phyloP scores from a whole-genome alignment of 768 basidiomycete genomes.

The Sporobolomyces phaffii region DNA sequence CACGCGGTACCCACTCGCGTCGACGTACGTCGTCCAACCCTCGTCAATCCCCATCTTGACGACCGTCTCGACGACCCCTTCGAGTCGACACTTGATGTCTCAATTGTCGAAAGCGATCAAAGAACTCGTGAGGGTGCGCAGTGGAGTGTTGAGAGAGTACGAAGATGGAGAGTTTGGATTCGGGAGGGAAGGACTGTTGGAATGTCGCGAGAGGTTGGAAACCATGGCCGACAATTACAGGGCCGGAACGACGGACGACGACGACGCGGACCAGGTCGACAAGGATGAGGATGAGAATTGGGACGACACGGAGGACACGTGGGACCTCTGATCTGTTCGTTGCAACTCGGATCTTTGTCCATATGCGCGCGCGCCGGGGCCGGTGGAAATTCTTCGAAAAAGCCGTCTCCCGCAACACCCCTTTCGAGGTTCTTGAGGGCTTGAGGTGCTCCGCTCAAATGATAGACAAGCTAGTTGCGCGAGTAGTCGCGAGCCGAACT shows the following conservation, averaged over 20 bases:
- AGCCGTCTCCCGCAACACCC: no score
- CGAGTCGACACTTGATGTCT: background rate
- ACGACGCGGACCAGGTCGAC: constrained; percentile 15
- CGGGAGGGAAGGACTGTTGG: constrained; percentile 24
- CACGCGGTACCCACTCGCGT: constrained; percentile 7
- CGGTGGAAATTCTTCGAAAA: no score
- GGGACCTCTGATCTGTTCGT: constrained; percentile 4
- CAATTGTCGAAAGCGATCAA: background rate
- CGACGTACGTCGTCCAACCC: constrained; percentile 25
- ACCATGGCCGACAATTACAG: constrained; percentile 15
- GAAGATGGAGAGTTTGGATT: constrained; percentile 30
- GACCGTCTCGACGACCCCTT: constrained; percentile 21
- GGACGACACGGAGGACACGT: constrained; percentile 8
- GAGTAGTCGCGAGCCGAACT: no score
- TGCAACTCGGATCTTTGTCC: no score
- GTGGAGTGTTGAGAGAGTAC: constrained; percentile 22
- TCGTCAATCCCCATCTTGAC: constrained; percentile 17
- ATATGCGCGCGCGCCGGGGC: no score
- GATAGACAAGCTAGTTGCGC: no score
- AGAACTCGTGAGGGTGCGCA: constrained; percentile 18
- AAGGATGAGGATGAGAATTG: constrained; percentile 24
- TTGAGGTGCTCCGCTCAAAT: no score
- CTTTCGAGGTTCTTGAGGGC: no score
- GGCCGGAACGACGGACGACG: constrained; percentile 1
- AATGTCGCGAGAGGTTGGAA: constrained; percentile 27